phyloP scores from a whole-genome alignment of 768 basidiomycete species.

The Tubosaeta brunneosetosa region DNA sequence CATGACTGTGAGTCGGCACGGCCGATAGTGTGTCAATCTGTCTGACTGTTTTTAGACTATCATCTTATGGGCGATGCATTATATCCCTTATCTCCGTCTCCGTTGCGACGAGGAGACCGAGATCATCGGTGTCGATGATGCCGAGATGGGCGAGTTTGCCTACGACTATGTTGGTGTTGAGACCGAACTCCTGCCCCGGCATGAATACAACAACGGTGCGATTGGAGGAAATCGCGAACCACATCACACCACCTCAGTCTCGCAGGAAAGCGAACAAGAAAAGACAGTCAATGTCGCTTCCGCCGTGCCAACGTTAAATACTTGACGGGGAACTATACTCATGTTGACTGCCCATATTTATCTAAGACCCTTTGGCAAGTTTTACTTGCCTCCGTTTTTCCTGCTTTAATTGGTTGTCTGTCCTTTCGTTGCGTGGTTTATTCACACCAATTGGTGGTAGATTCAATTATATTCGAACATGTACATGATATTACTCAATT shows the following conservation, averaged over 20 bases:
- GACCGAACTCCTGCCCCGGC: slow-evolving; percentile 36
- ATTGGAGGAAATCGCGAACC: slow-evolving; percentile 34
- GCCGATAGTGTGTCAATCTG: neutral
- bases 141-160: slow-evolving; percentile 86
- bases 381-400: neutral
- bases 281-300: slow-evolving; percentile 11
- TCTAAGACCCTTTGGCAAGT: neutral
- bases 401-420: neutral
- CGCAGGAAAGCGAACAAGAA: slow-evolving; percentile 28
- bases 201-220: slow-evolving; percentile 27
- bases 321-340: neutral
- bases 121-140: slow-evolving; percentile 83
- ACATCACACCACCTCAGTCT: slow-evolving; percentile 24
- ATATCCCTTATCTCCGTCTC: slow-evolving; percentile 73
- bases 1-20: slow-evolving; percentile 55
- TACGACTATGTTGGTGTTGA: slow-evolving; percentile 85
- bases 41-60: slow-evolving; percentile 45
- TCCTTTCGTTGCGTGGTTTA: too few species aligned
- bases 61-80: slow-evolving; percentile 87
- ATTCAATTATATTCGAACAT: too few species aligned
- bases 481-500: too few species aligned
- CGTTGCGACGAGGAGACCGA: slow-evolving; percentile 63
- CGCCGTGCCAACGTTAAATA: neutral
- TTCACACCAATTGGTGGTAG: too few species aligned
- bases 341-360: neutral